These are phyloP conservation scores for Rhodotorula sp. DNA, from an alignment of 1,284 basidiomycete species.

Conservation along the genomic window DNA sequence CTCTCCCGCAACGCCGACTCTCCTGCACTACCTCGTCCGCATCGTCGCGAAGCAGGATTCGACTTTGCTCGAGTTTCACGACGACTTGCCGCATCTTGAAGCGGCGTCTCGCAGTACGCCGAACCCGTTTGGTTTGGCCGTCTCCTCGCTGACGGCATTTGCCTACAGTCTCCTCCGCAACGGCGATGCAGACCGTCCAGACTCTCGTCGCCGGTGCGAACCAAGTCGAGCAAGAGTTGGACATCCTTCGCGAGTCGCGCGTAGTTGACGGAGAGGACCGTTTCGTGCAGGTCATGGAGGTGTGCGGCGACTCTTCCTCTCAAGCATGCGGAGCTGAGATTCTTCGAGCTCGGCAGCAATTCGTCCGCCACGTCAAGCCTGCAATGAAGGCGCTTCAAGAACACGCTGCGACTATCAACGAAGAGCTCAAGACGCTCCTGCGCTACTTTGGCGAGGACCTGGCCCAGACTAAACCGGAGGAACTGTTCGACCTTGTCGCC, in stretches of 20 bases:
- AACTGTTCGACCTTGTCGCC: slow-evolving; percentile 70
- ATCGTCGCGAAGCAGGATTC: slow-evolving; percentile 70
- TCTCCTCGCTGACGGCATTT: not conserved
- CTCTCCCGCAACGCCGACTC: slow-evolving; percentile 69
- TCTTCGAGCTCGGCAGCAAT: slow-evolving; percentile 55
- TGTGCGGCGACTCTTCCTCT: not conserved
- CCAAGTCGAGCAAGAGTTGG: slow-evolving; percentile 62
- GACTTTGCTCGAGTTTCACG: slow-evolving; percentile 67
- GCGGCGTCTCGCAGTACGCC: slow-evolving; percentile 72
- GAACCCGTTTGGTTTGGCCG: too few species aligned
- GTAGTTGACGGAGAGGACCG: slow-evolving; percentile 55
- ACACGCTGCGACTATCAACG: slow-evolving; percentile 61
- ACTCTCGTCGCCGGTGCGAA: slow-evolving; percentile 60
- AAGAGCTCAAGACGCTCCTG: slow-evolving; percentile 62
- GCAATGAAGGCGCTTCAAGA: slow-evolving; percentile 64
- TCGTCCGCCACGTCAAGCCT: slow-evolving; percentile 56
- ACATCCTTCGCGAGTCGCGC: slow-evolving; percentile 50
- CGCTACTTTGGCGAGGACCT: slow-evolving; percentile 71
- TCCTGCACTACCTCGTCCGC: slow-evolving; percentile 79
- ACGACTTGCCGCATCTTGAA: slow-evolving; percentile 77
- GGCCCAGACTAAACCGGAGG: slow-evolving; percentile 68
- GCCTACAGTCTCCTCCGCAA: slow-evolving; percentile 68
- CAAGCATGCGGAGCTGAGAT: not conserved
- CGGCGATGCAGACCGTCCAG: slow-evolving; percentile 61
- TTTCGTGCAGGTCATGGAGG: slow-evolving; percentile 63